Evolutionary conservation across 495 filamentous ascomycete genomes (phyloP).

Genomic region (Tricharina praecox): DNA sequence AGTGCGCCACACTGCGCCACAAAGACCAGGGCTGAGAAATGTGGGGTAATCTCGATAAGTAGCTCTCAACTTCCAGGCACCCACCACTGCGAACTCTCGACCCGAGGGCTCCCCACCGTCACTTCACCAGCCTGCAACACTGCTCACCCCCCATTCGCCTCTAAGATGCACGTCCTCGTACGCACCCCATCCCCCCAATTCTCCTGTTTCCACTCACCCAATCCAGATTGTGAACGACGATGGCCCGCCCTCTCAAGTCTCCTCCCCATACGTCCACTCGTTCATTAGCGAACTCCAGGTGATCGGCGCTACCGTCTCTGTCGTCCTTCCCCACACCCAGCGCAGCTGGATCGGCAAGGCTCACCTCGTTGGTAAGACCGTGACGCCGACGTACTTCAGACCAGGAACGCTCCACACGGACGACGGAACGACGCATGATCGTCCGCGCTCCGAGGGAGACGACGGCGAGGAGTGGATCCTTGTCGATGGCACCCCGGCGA

Average conservation of each 20-base stretch:
- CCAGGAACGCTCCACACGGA: conserved; percentile 44
- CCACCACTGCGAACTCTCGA: too few species aligned
- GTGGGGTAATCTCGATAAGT: too few species aligned
- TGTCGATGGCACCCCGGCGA: conserved; percentile 73
- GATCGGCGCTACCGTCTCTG: conserved; percentile 67
- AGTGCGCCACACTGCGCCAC: too few species aligned
- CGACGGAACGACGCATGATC: conserved; percentile 46
- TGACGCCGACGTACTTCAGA: conserved; percentile 83
- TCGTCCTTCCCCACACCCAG: conserved; percentile 78
- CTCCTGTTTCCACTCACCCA: too few species aligned
- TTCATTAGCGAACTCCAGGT: conserved; percentile 61
- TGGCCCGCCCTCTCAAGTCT: conserved; percentile 77
- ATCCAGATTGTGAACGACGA: conserved; percentile 92
- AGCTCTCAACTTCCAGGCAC: too few species aligned
- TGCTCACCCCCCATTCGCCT: too few species aligned
- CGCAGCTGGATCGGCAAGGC: conserved; percentile 97
- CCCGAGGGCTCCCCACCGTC: too few species aligned
- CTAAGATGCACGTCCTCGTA: too few species aligned
- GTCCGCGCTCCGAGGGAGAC: conserved; percentile 36
- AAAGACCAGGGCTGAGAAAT: too few species aligned
- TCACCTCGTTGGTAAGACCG: conserved; percentile 70
- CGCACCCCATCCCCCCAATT: too few species aligned
- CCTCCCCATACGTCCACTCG: conserved; percentile 83
- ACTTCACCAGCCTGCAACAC: too few species aligned
- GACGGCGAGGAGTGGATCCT: conserved; percentile 89